These are phyloP conservation scores for Corymbia citriodora DNA, from an alignment of 441 rosid species.

Conservation along the genomic window DNA sequence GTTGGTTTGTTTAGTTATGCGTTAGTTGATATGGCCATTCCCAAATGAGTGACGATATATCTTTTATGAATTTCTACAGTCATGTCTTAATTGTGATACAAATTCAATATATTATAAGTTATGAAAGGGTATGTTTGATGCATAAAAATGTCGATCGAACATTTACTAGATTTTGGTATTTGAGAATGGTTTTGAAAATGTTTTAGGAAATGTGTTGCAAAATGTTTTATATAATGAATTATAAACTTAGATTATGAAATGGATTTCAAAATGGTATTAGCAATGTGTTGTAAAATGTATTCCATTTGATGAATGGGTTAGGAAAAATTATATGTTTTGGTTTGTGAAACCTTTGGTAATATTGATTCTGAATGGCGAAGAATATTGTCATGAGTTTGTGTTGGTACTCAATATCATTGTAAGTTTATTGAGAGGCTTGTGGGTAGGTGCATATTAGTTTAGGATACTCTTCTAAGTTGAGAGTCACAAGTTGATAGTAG, in stretches of 20 bases:
- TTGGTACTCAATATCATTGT: background rate
- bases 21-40: background rate
- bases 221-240: background rate
- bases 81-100: background rate
- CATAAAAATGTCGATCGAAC: background rate
- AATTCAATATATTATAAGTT: background rate
- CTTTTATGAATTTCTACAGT: background rate
- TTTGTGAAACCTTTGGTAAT: background rate
- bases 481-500: background rate
- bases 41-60: too few species aligned
- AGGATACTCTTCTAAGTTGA: rapidly evolving
- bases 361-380: background rate
- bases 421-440: background rate
- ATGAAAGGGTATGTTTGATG: background rate
- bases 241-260: background rate
- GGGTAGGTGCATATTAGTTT: background rate
- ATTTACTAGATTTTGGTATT: background rate
- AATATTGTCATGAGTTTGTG: background rate
- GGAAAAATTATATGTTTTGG: background rate
- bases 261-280: background rate
- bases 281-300: background rate
- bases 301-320: background rate
- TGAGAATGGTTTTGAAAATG: background rate
- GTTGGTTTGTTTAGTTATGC: background rate
- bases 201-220: background rate